Conservation (phyloP, 2,329 filamentous ascomycete species). For the Grosmannia penicillata region DNA sequence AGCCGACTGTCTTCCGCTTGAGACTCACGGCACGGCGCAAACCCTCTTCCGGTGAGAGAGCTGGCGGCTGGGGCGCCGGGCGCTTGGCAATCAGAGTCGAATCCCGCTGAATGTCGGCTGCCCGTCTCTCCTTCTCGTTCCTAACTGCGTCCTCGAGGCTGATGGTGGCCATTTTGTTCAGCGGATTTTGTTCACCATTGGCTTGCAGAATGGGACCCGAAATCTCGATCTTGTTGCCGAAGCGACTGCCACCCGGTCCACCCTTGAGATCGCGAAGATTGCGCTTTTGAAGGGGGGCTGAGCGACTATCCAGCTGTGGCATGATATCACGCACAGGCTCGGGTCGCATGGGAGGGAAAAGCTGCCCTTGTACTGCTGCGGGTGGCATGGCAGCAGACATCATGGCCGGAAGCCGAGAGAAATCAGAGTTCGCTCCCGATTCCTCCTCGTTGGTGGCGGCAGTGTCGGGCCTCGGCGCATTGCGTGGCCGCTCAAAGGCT, state of each 20-base stretch:
- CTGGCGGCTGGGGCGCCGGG: conserved; percentile 21
- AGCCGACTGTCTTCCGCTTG: conserved; percentile 23
- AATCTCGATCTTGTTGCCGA: conserved; percentile 27
- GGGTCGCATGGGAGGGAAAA: not conserved
- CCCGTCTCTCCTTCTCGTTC: conserved; percentile 29
- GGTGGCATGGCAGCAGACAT: not conserved
- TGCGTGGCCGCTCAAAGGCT: conserved; percentile 20
- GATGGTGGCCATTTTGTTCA: conserved; percentile 31
- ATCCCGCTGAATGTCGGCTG: conserved; percentile 16
- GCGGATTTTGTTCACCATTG: conserved; percentile 22
- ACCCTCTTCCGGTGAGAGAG: conserved; percentile 17
- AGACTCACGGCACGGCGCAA: conserved; percentile 20
- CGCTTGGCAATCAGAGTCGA: conserved; percentile 20
- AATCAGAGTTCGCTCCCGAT: too few relatives aligned
- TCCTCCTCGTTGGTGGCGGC: not conserved
- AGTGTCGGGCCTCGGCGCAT: conserved; percentile 9
- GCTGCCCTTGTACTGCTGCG: conserved; percentile 4
- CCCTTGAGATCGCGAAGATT: conserved; percentile 14
- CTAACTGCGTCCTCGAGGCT: conserved; percentile 32
- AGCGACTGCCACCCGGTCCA: conserved; percentile 12
- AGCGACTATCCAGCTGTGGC: not conserved
- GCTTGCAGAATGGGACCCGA: conserved; percentile 32
- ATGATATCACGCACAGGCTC: not conserved
- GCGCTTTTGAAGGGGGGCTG: conserved; percentile 14
- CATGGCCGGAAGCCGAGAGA: too few relatives aligned